Conservation (phyloP, 495 filamentous ascomycete species). For the Annulohypoxylon maeteangense region DNA sequence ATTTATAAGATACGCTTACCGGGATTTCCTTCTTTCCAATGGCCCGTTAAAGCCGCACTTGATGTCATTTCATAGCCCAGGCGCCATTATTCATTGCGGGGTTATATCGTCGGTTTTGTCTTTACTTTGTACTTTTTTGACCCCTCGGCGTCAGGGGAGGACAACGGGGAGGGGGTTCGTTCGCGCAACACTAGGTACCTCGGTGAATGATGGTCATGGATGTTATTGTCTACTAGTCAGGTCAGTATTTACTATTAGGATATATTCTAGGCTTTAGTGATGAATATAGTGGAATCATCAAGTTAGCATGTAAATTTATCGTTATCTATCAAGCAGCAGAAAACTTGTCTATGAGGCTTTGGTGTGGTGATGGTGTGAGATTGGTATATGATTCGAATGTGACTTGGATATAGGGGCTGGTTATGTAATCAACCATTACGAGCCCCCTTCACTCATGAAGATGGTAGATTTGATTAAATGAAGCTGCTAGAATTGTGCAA, state of each 20-base stretch:
- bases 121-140: conserved; percentile 8
- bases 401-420: no score
- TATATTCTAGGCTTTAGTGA: conserved; percentile 18
- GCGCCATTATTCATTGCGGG: conserved; percentile 9
- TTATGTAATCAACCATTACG: no score
- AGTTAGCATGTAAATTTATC: background rate
- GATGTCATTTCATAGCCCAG: conserved; percentile 20
- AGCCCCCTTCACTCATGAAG: no score
- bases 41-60: background rate
- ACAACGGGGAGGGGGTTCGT: background rate
- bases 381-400: no score
- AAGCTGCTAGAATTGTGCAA: background rate
- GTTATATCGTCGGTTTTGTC: background rate
- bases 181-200: conserved; percentile 1
- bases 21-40: background rate
- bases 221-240: conserved; percentile 11
- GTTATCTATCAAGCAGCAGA: background rate
- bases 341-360: no score
- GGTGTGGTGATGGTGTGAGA: no score
- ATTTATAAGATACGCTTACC: conserved; percentile 17
- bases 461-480: background rate
- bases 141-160: conserved; percentile 23
- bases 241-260: conserved; percentile 16
- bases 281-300: conserved; percentile 22
- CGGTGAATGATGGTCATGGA: conserved; percentile 21